Base-by-base conservation (phyloP, 805 yeast species). In the Lachancea lanzarotensis region DNA sequence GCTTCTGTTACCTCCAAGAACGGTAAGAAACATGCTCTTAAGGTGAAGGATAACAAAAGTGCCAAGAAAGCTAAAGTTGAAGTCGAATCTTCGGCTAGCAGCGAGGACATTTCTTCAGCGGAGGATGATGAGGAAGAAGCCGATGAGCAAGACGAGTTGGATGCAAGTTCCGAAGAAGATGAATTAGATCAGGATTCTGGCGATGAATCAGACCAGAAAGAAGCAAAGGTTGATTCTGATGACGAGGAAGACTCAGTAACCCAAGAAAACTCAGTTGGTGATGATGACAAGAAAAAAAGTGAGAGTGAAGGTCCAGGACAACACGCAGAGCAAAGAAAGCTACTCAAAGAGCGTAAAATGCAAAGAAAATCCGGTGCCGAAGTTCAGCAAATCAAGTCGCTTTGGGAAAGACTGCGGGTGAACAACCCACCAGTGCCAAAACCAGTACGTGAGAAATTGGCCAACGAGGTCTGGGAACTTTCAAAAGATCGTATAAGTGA, bases 401-500 rank as follows among this genome's bases (percentile, higher is more conserved):
- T 91, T 35, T 91, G 98, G 98, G 98, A 90, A 71, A 80, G 78
- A 63, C 72, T 91, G 57, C 79, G 98, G 67, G 91, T 84, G 29
- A 86, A 85, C 56, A 80, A 76, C 47, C 95, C 95, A 35, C 81
- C 90, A 19, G 71, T 89, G 45, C 84, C 95, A 39, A 81, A 84
- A 54, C 81, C 75, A 47, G 74, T 80, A 13, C 79, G 96, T 63
- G 83, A 82, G 51, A 82, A 83, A 65, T 71, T 89, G 42, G 79
- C 90, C 54, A 75, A 83, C 55, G 91, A 90, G 67, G 80, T 86
- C 37, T 90, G 96, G 96, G 81, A 75, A 19, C 73, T 87, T 49
- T 72, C 95, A 41, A 78, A 84, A 56, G 88, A 83, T 57, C 79
- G 81, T 42, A 75, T 89, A 45, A 77, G 78, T 50, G 97, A 91